Evolutionary conservation across 116 monocot species (phyloP).

Genomic region (Papilionanthe hybrid): DNA sequence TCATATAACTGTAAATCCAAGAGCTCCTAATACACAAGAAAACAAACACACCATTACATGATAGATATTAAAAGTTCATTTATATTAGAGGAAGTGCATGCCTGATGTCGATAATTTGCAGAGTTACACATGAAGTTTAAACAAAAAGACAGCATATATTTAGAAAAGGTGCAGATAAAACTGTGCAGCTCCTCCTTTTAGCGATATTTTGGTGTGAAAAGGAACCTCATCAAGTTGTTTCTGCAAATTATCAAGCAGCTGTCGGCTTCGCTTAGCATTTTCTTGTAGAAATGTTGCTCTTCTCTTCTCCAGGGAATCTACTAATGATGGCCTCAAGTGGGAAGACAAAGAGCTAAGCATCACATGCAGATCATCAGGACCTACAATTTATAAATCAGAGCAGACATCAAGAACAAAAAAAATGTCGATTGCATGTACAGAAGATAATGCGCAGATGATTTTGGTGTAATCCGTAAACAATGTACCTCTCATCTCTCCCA

Average conservation of each 20-base stretch:
- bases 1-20: constrained; percentile 91
- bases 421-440: not conserved
- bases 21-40: constrained; percentile 43
- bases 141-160: not conserved
- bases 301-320: constrained; percentile 68
- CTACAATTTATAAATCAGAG: constrained; percentile 17
- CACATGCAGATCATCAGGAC: constrained; percentile 52
- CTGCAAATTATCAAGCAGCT: constrained; percentile 80
- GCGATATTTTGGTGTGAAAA: constrained; percentile 1
- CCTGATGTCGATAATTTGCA: not conserved
- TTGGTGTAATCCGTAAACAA: not conserved
- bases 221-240: constrained; percentile 88
- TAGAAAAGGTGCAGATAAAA: not conserved
- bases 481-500: constrained; percentile 85
- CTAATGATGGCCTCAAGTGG: constrained; percentile 81
- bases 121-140: not conserved
- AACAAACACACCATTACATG: constrained; percentile 8
- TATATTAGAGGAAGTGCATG: not conserved
- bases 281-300: constrained; percentile 57
- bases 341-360: constrained; percentile 40
- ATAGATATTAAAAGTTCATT: not conserved
- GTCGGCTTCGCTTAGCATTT: constrained; percentile 70
- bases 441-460: not conserved
- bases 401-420: not conserved
- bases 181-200: not conserved